These are phyloP conservation scores for Trichophyton benhamiae DNA, from an alignment of 2,329 filamentous ascomycete species.

Conservation along the genomic window DNA sequence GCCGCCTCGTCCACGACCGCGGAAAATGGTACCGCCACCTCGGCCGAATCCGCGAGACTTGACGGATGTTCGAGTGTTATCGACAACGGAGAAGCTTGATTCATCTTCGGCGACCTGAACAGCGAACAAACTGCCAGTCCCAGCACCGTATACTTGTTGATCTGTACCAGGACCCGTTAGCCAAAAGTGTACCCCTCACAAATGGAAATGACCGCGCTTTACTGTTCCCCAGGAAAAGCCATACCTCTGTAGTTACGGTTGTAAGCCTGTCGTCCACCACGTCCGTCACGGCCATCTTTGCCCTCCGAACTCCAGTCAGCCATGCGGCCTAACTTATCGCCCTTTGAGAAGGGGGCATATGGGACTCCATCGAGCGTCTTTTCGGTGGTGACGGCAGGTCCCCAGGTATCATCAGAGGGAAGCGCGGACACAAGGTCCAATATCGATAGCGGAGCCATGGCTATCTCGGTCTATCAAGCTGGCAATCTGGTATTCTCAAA, in stretches of 20 bases:
- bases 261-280: conserved; percentile 76
- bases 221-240: conserved; percentile 9
- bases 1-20: conserved; percentile 44
- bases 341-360: conserved; percentile 96
- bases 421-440: conserved; percentile 58
- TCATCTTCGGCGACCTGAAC: conserved; percentile 90
- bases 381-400: conserved; percentile 67
- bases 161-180: conserved; percentile 40
- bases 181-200: conserved; percentile 9
- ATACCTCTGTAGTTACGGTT: conserved; percentile 85
- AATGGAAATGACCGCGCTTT: neutral
- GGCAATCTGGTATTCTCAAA: neutral
- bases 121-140: conserved; percentile 74
- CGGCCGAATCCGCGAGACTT: conserved; percentile 73
- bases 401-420: conserved; percentile 72
- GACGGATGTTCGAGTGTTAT: conserved; percentile 75
- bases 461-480: neutral
- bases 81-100: conserved; percentile 93
- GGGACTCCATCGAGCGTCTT: conserved; percentile 89
- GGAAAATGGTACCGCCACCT: conserved; percentile 80
- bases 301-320: conserved; percentile 92
- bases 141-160: conserved; percentile 92
- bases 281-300: conserved; percentile 57
- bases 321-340: conserved; percentile 97
- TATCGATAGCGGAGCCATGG: conserved; percentile 45